These are phyloP conservation scores for Nissolia schottii DNA, from an alignment of 306 rosid species.

Conservation along the genomic window DNA sequence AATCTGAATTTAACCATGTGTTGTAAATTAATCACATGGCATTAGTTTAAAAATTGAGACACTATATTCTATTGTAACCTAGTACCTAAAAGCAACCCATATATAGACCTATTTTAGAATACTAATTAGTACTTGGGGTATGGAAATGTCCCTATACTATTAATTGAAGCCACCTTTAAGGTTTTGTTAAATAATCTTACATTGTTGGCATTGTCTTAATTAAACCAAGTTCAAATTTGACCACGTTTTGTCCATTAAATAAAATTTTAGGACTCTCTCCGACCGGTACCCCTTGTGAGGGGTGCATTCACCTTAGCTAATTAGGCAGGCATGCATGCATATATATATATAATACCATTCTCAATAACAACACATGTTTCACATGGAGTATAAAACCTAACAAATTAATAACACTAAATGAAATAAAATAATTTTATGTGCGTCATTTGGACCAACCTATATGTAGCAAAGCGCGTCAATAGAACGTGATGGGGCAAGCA, in stretches of 20 bases:
- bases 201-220: not conserved
- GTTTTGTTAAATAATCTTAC: not conserved
- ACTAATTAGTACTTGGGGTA: not conserved
- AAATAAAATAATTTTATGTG: not conserved
- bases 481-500: not conserved
- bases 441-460: not conserved
- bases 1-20: not conserved
- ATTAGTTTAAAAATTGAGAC: not conserved
- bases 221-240: not conserved
- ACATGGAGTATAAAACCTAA: not conserved
- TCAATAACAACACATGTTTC: not conserved
- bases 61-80: not conserved
- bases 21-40: slow-evolving; percentile 7
- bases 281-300: not conserved
- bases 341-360: too few relatives aligned
- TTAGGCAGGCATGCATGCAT: not conserved
- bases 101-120: not conserved
- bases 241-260: not conserved
- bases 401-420: not conserved
- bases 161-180: not conserved
- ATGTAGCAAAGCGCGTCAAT: not conserved
- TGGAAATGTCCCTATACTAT: not conserved
- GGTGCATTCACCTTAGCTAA: not conserved
- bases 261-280: not conserved
- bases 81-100: slow-evolving; percentile 11